A percentile compares a stretch with the other conserved stretches of the same genome.
Conservation (phyloP, 805 yeast genomes). For the Cyberlindnera xylosilytica region DNA sequence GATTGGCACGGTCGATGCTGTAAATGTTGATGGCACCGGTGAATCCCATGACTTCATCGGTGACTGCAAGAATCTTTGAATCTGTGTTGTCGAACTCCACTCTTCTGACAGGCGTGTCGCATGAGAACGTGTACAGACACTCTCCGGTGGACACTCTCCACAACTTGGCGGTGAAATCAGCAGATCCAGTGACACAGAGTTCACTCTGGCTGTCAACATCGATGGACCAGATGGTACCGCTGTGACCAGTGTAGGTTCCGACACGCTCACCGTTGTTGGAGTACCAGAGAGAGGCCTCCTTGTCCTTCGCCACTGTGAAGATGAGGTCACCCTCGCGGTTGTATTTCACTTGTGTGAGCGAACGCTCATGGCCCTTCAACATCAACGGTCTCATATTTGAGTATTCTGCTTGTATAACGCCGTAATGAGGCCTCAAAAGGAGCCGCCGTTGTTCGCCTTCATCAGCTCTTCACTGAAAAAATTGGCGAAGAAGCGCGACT, state of each 20-base stretch:
- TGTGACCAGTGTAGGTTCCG: constrained; percentile 87
- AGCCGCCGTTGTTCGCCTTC: no score
- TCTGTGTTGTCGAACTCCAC: constrained; percentile 82
- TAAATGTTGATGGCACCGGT: constrained; percentile 72
- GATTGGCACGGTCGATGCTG: constrained; percentile 52
- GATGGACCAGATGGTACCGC: constrained; percentile 93
- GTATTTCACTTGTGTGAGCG: constrained; percentile 92
- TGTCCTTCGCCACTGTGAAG: constrained; percentile 90
- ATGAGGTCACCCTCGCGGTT: constrained; percentile 94
- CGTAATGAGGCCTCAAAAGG: no score
- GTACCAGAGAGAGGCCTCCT: constrained; percentile 87
- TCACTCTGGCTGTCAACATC: constrained; percentile 75
- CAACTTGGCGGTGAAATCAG: constrained; percentile 79
- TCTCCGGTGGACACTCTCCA: constrained; percentile 84
- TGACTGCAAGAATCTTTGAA: constrained; percentile 63
- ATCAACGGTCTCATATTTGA: constrained; percentile 61
- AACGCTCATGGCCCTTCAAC: constrained; percentile 95
- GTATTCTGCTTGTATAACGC: no score
- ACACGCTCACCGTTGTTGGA: constrained; percentile 94
- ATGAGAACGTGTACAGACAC: constrained; percentile 66
- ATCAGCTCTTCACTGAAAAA: not conserved
- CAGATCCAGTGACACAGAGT: constrained; percentile 81
- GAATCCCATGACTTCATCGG: constrained; percentile 91
- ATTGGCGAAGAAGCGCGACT: constrained; percentile 1
- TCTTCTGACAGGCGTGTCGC: constrained; percentile 85